A percentile compares a stretch with the other conserved stretches of the same genome.
phyloP scores from a whole-genome alignment of 1,284 basidiomycete species.

The Trichosporon coremiiforme region DNA sequence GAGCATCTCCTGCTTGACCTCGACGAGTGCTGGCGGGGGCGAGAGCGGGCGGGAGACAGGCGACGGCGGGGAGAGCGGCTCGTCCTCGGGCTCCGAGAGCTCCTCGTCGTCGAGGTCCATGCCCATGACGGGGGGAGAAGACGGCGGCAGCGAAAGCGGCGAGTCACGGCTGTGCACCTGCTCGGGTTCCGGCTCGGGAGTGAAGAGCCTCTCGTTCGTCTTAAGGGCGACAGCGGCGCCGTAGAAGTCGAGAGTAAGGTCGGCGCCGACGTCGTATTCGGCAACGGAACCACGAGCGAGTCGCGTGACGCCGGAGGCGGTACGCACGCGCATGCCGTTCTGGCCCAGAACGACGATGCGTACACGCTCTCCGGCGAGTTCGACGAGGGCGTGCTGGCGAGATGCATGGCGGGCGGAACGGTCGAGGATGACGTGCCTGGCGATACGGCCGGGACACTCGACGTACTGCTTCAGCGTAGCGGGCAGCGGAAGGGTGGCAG shows the following conservation, averaged over 20 bases:
- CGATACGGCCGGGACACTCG: conserved; percentile 25
- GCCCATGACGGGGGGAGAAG: conserved; percentile 30
- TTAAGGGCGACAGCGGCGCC: conserved; percentile 40
- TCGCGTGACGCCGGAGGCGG: not conserved
- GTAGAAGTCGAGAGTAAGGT: conserved; percentile 49
- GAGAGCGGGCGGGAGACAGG: not conserved
- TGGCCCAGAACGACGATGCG: conserved; percentile 53
- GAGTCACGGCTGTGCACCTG: conserved; percentile 5
- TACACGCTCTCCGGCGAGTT: conserved; percentile 33
- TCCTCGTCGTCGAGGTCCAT: conserved; percentile 26
- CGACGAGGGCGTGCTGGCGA: conserved; percentile 47
- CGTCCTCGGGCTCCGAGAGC: conserved; percentile 22
- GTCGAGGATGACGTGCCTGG: conserved; percentile 43
- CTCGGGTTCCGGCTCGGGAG: conserved; percentile 21
- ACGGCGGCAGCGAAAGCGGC: conserved; percentile 31
- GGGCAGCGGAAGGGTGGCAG: conserved; percentile 6
- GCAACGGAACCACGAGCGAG: conserved; percentile 24
- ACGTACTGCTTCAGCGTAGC: conserved; percentile 16
- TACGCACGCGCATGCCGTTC: conserved; percentile 49
- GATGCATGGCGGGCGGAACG: conserved; percentile 50
- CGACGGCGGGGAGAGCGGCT: conserved; percentile 1
- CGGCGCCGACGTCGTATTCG: conserved; percentile 20
- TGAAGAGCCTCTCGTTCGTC: conserved; percentile 26
- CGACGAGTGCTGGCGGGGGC: conserved; percentile 13
- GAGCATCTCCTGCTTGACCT: conserved; percentile 23